A percentile compares a stretch with the other conserved stretches of the same genome.
These are phyloP conservation scores for Tetrapisispora fleetii DNA, from an alignment of 805 yeast genomes.

Conservation along the genomic window DNA sequence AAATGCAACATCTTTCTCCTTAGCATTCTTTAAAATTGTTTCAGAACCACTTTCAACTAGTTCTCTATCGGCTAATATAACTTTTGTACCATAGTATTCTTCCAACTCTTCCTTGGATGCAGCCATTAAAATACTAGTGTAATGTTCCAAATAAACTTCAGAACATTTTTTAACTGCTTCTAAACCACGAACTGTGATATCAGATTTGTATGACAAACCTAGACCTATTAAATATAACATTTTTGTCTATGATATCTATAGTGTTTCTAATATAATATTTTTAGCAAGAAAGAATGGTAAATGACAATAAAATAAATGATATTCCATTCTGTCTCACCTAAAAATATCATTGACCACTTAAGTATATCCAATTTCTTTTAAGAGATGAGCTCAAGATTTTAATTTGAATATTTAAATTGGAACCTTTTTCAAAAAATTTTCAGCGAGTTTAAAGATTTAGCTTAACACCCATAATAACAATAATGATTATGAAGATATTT, in stretches of 20 bases:
- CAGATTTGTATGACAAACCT: constrained; percentile 81
- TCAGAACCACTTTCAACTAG: constrained; percentile 87
- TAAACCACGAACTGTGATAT: constrained; percentile 90
- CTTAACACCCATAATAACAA: background rate
- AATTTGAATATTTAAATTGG: no score
- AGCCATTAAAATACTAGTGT: constrained; percentile 91
- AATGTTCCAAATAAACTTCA: constrained; percentile 90
- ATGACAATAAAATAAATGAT: no score
- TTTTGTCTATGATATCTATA: constrained; percentile 1
- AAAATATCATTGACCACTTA: no score
- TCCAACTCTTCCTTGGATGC: constrained; percentile 70
- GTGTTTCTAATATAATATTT: no score
- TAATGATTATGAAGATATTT: no score
- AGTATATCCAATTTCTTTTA: no score
- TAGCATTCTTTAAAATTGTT: constrained; percentile 65
- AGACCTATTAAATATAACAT: constrained; percentile 90
- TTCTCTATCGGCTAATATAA: constrained; percentile 88
- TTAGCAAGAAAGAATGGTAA: no score
- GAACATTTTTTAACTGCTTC: constrained; percentile 75
- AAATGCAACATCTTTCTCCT: constrained; percentile 78
- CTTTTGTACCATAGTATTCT: constrained; percentile 73
- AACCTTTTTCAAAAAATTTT: background rate
- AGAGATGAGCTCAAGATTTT: background rate
- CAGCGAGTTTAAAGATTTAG: background rate
- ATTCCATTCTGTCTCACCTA: no score